Evolutionary conservation across 2,329 filamentous ascomycete species (phyloP).

Genomic region (Cryoendolithus antarcticus): DNA sequence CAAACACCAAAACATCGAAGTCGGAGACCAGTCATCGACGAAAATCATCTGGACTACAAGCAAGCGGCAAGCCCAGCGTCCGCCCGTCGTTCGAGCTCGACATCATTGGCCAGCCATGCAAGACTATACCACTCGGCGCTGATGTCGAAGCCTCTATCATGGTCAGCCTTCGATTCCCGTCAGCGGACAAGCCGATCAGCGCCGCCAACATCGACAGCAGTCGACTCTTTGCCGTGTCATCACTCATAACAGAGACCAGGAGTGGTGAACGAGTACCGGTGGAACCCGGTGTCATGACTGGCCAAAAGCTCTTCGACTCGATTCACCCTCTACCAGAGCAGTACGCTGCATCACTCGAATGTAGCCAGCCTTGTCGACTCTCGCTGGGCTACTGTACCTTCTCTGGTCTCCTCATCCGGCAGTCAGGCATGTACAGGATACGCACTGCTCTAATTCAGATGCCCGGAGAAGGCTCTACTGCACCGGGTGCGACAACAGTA

Average conservation of each 20-base stretch:
- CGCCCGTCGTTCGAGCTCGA: slow-evolving; percentile 20
- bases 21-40: slow-evolving; percentile 15
- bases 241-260: slow-evolving; percentile 17
- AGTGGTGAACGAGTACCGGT: slow-evolving; percentile 17
- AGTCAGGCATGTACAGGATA: slow-evolving; percentile 19
- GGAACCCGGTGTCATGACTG: slow-evolving; percentile 18
- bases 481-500: slow-evolving; percentile 12
- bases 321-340: slow-evolving; percentile 18
- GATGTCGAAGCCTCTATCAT: slow-evolving; percentile 20
- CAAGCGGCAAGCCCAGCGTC: slow-evolving; percentile 6
- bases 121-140: slow-evolving; percentile 15
- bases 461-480: slow-evolving; percentile 10
- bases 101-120: slow-evolving; percentile 19
- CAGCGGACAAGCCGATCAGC: slow-evolving; percentile 11
- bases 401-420: slow-evolving; percentile 19
- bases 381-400: slow-evolving; percentile 22
- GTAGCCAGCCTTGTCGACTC: slow-evolving; percentile 17
- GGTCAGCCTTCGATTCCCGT: slow-evolving; percentile 17
- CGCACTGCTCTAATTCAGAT: slow-evolving; percentile 20
- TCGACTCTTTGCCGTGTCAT: slow-evolving; percentile 18
- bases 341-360: slow-evolving; percentile 14
- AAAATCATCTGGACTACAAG: slow-evolving; percentile 10
- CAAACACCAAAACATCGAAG: slow-evolving; percentile 13
- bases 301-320: slow-evolving; percentile 22
- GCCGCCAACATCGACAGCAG: slow-evolving; percentile 17